phyloP scores from a whole-genome alignment of 441 rosid species.

The Pelargonium myrrhifolium region DNA sequence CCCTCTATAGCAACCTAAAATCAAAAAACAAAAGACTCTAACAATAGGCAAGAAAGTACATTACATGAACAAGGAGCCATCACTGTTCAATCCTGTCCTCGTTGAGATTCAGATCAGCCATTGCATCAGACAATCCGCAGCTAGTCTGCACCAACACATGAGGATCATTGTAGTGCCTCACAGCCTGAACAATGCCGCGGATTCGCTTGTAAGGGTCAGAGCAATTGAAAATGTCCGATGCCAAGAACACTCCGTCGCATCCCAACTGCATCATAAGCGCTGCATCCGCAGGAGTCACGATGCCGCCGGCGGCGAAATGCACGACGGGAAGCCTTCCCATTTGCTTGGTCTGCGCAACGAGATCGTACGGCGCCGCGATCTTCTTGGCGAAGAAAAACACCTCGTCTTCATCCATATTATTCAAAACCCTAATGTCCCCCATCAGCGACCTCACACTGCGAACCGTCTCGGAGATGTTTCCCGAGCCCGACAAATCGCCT shows the following conservation, averaged over 20 bases:
- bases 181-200: slow-evolving; percentile 63
- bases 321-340: slow-evolving; percentile 76
- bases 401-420: slow-evolving; percentile 86
- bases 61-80: slow-evolving; percentile 17
- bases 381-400: slow-evolving; percentile 64
- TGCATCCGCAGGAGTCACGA: slow-evolving; percentile 73
- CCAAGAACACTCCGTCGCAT: slow-evolving; percentile 72
- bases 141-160: slow-evolving; percentile 57
- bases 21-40: not conserved
- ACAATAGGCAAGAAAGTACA: slow-evolving; percentile 14
- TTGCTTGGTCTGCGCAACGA: slow-evolving; percentile 74
- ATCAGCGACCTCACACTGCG: slow-evolving; percentile 58
- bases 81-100: slow-evolving; percentile 53
- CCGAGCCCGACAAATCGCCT: slow-evolving; percentile 39
- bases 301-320: slow-evolving; percentile 77
- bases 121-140: slow-evolving; percentile 43
- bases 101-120: slow-evolving; percentile 38
- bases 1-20: not conserved
- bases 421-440: slow-evolving; percentile 62
- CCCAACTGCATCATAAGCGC: slow-evolving; percentile 86
- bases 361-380: slow-evolving; percentile 66
- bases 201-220: slow-evolving; percentile 50
- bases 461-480: slow-evolving; percentile 46
- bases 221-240: slow-evolving; percentile 52
- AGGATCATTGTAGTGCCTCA: slow-evolving; percentile 76